phyloP scores from a whole-genome alignment of 2,329 filamentous ascomycete genomes.

The Nothophaeocryptopus gaeumannii region DNA sequence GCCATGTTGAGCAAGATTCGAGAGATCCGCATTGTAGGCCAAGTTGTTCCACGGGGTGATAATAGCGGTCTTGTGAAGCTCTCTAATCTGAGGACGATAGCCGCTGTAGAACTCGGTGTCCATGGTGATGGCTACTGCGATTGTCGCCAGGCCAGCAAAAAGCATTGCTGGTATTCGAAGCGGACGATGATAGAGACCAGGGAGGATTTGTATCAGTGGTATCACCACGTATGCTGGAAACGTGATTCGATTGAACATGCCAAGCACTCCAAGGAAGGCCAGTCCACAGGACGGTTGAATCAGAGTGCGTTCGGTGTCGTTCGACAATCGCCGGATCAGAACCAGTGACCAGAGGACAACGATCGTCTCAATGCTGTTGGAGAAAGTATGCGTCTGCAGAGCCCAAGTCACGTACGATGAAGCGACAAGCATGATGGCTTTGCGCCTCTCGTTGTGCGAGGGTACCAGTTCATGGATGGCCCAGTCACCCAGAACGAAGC shows the following conservation, averaged over 20 bases:
- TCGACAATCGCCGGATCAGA: conserved; percentile 79
- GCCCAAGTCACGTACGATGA: conserved; percentile 99
- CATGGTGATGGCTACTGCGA: conserved; percentile 71
- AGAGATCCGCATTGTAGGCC: conserved; percentile 48
- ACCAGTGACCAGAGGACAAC: conserved; percentile 92
- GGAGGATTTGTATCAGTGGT: conserved; percentile 77
- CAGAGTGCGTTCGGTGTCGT: conserved; percentile 74
- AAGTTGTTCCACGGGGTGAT: conserved; percentile 55
- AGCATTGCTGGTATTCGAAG: conserved; percentile 51
- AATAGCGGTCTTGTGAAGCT: conserved; percentile 56
- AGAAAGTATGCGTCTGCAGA: conserved; percentile 97
- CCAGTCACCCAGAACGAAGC: conserved; percentile 97
- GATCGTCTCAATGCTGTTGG: conserved; percentile 93
- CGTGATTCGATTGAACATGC: conserved; percentile 93
- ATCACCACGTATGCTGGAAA: conserved; percentile 90
- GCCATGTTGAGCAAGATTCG: conserved; percentile 53
- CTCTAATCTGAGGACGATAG: conserved; percentile 64
- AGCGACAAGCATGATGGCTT: conserved; percentile 79
- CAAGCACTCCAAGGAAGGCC: conserved; percentile 77
- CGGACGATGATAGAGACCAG: conserved; percentile 75
- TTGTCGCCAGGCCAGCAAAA: conserved; percentile 64
- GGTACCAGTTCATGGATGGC: conserved; percentile 87
- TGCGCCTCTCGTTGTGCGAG: conserved; percentile 66
- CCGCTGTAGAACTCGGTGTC: conserved; percentile 84
- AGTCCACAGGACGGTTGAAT: conserved; percentile 73